Percentiles rank a stretch among this genome's conserved stretches.
These are phyloP conservation scores for Fusarium citri DNA, from an alignment of 2,329 filamentous ascomycete genomes.

Conservation along the genomic window DNA sequence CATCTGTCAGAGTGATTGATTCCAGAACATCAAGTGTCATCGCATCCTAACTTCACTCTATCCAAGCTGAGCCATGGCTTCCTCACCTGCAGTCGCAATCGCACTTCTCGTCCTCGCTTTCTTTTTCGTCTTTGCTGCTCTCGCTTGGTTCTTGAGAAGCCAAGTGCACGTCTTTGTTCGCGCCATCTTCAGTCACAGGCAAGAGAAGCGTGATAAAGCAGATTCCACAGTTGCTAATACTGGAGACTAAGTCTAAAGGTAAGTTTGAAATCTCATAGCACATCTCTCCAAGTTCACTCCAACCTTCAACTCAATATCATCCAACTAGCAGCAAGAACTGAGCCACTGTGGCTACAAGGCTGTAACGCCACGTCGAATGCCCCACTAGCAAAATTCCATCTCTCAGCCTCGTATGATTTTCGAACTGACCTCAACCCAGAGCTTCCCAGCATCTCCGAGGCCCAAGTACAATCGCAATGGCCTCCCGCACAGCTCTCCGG, in stretches of 20 bases:
- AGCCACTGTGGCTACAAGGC: slow-evolving; percentile 45
- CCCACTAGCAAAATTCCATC: slow-evolving; percentile 44
- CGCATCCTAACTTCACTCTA: not conserved
- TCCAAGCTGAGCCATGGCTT: slow-evolving; percentile 38
- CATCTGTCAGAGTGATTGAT: not conserved
- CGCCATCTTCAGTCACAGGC: slow-evolving; percentile 40
- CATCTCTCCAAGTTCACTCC: not conserved
- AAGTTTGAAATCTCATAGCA: not conserved
- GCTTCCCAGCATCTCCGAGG: slow-evolving; percentile 21
- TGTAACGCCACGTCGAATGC: slow-evolving; percentile 18
- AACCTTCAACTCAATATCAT: not conserved
- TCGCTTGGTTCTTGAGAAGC: slow-evolving; percentile 49
- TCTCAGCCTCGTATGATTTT: slow-evolving; percentile 48
- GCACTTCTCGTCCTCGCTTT: slow-evolving; percentile 51
- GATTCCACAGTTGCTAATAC: slow-evolving; percentile 22
- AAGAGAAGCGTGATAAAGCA: slow-evolving; percentile 13
- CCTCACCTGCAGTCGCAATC: slow-evolving; percentile 46
- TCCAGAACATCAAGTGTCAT: not conserved
- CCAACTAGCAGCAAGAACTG: not conserved
- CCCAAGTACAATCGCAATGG: slow-evolving; percentile 42
- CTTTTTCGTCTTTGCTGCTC: slow-evolving; percentile 44
- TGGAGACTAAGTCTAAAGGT: slow-evolving; percentile 29
- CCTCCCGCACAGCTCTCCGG: slow-evolving; percentile 47
- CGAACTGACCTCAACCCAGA: slow-evolving; percentile 41
- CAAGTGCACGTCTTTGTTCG: slow-evolving; percentile 48